Conservation (phyloP, 139 green algal species). For the Micractinium sp. region DNA sequence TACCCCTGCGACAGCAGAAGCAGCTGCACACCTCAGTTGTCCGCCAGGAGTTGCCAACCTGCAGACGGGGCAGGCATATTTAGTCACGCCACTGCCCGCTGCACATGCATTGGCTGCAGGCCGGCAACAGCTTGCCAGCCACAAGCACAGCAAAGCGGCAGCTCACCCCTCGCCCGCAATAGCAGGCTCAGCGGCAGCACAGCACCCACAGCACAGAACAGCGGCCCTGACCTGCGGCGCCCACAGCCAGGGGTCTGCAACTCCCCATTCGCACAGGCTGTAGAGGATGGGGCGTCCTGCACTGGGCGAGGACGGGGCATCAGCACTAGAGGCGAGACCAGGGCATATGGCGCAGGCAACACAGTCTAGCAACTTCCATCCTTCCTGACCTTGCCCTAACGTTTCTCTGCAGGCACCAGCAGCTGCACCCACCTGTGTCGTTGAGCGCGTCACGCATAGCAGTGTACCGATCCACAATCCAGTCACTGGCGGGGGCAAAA, state of each 20-base stretch:
- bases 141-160: background rate
- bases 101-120: background rate
- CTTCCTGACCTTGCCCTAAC: no score
- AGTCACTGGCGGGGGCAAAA: background rate
- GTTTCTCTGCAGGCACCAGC: background rate
- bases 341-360: no score
- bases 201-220: background rate
- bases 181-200: background rate
- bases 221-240: slow-evolving; percentile 42
- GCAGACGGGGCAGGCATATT: background rate
- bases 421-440: slow-evolving; percentile 48
- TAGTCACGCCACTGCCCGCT: background rate
- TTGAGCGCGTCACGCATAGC: slow-evolving; percentile 64
- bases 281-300: slow-evolving; percentile 71
- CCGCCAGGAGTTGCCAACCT: slow-evolving; percentile 22
- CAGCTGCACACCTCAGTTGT: background rate
- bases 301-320: no score
- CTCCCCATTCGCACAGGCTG: slow-evolving; percentile 79
- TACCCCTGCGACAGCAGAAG: background rate
- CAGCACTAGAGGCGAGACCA: no score
- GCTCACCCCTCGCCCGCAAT: no score
- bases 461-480: slow-evolving; percentile 14
- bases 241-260: slow-evolving; percentile 75
- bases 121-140: background rate
- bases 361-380: no score